These are phyloP conservation scores for Irpex sp. DNA, from an alignment of 1,284 basidiomycete genomes.

Conservation along the genomic window DNA sequence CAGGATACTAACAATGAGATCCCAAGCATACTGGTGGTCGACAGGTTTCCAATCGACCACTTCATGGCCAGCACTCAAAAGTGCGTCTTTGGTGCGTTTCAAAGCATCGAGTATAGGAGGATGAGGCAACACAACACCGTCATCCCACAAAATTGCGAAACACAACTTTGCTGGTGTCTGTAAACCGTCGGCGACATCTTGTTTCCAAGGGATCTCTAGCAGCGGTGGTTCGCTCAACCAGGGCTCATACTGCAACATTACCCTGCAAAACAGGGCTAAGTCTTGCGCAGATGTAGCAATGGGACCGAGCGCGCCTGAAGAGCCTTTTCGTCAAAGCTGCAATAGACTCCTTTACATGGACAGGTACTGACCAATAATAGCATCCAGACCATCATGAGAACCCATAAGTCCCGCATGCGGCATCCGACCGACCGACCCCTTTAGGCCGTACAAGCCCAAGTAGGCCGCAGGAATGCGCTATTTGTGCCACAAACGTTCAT, in stretches of 20 bases:
- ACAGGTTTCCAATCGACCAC: slow-evolving; percentile 46
- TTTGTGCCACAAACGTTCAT: slow-evolving; percentile 8
- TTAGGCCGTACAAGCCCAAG: slow-evolving; percentile 54
- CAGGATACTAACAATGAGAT: slow-evolving; percentile 40
- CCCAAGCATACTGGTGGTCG: slow-evolving; percentile 44
- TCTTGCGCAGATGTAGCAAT: slow-evolving; percentile 50
- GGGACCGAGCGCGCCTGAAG: slow-evolving; percentile 43
- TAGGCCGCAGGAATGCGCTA: slow-evolving; percentile 43
- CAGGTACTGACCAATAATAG: slow-evolving; percentile 32
- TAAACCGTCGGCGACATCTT: slow-evolving; percentile 32
- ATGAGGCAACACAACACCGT: slow-evolving; percentile 51
- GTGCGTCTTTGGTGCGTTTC: slow-evolving; percentile 35
- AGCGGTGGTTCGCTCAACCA: slow-evolving; percentile 53
- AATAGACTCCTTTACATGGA: background rate
- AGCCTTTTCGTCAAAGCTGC: background rate
- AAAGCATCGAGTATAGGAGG: slow-evolving; percentile 50
- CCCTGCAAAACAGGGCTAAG: slow-evolving; percentile 47
- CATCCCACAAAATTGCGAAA: slow-evolving; percentile 52
- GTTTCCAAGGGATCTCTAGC: slow-evolving; percentile 52
- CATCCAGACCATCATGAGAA: slow-evolving; percentile 53
- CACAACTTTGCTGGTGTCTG: slow-evolving; percentile 41
- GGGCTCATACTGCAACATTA: slow-evolving; percentile 47
- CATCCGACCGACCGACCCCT: slow-evolving; percentile 47
- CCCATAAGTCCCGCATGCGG: slow-evolving; percentile 48
- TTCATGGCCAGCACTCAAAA: slow-evolving; percentile 51